These are phyloP conservation scores for Penicillium griseofulvum DNA, from an alignment of 2,329 filamentous ascomycete species.

Conservation along the genomic window DNA sequence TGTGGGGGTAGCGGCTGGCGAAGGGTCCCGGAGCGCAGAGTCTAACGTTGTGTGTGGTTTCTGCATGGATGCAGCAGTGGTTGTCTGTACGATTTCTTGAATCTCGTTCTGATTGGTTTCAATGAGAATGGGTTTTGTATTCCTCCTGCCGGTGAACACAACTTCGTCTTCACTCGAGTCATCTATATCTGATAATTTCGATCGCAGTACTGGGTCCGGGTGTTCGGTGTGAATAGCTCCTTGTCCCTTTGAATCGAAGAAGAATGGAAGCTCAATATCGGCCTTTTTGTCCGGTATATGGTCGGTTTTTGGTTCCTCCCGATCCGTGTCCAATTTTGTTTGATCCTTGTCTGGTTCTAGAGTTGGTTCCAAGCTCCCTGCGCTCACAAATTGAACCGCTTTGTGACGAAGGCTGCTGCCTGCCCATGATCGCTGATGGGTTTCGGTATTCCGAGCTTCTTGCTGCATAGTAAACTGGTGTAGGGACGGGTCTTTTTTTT, in stretches of 20 bases:
- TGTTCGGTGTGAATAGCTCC: conserved; percentile 28
- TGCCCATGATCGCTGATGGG: conserved; percentile 48
- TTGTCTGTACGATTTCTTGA: conserved; percentile 1
- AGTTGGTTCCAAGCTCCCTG: conserved; percentile 45
- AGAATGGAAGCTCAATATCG: conserved; percentile 22
- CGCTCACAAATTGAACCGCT: conserved; percentile 60
- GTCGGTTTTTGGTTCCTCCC: conserved; percentile 1
- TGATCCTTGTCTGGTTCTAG: conserved; percentile 3
- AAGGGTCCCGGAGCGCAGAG: background rate
- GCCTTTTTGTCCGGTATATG: conserved; percentile 16
- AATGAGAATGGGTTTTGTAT: conserved; percentile 13
- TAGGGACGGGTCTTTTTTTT: conserved; percentile 19
- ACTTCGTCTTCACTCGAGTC: conserved; percentile 67
- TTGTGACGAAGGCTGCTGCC: conserved; percentile 55
- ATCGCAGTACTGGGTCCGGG: conserved; percentile 21
- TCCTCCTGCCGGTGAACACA: conserved; percentile 36
- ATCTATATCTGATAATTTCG: conserved; percentile 38
- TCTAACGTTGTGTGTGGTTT: background rate
- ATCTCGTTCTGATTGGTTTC: conserved; percentile 17
- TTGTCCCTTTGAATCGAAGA: conserved; percentile 38
- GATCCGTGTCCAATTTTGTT: background rate
- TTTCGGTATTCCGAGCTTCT: conserved; percentile 58
- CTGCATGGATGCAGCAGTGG: background rate
- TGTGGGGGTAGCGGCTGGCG: background rate
- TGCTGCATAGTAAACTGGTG: conserved; percentile 51